Conservation (phyloP, 169 alveolate genomes). For the Toxoplasma gondii region DNA sequence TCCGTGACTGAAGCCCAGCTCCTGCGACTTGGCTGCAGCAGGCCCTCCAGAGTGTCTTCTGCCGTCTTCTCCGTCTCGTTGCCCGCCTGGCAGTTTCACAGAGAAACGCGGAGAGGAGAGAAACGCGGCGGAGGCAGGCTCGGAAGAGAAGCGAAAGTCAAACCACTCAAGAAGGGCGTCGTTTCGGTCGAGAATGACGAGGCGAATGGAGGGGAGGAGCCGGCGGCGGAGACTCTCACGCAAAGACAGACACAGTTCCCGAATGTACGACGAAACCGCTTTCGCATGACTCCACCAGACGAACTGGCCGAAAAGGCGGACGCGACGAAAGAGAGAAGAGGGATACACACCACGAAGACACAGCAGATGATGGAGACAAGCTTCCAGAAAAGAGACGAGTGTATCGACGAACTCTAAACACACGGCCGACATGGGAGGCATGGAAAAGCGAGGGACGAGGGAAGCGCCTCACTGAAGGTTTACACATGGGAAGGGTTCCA, state of each 20-base stretch:
- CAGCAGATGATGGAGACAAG: neutral
- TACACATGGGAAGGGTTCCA: no score
- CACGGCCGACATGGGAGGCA: no score
- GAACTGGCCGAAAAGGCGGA: conserved; percentile 41
- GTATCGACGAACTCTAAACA: neutral
- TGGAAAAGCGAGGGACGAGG: no score
- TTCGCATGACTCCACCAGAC: conserved; percentile 19
- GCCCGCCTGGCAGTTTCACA: no score
- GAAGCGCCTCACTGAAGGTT: no score
- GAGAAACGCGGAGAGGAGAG: no score
- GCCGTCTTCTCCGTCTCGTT: no score
- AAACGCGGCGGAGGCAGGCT: no score
- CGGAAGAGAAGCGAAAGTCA: neutral
- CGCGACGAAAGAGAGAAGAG: neutral
- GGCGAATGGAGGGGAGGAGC: neutral
- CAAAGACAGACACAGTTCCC: conserved; percentile 4
- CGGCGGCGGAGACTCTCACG: neutral
- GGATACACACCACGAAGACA: conserved; percentile 47
- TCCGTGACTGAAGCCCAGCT: no score
- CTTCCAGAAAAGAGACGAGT: conserved; percentile 16
- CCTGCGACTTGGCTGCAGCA: no score
- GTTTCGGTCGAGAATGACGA: neutral
- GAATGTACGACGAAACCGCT: neutral
- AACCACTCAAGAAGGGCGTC: neutral
- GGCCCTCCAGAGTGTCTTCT: no score